Evolutionary conservation across 148 eudicot genomes (phyloP).

Genomic region (Oxyria digyna): DNA sequence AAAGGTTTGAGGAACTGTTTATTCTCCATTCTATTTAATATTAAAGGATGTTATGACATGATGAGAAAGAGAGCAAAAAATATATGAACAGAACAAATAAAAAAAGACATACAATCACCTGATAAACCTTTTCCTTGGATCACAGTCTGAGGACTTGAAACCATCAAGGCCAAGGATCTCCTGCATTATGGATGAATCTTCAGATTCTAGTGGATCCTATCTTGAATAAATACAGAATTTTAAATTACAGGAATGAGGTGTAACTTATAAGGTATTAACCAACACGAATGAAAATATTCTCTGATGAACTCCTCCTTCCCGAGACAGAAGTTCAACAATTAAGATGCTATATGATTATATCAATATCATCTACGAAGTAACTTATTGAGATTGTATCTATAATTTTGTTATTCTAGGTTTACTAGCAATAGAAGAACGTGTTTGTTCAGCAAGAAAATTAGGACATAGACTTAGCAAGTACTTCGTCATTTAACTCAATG

Average conservation of each 20-base stretch:
- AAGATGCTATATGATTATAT: neutral
- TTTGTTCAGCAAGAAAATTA: neutral
- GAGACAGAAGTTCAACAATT: neutral
- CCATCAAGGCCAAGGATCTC: slow-evolving; percentile 32
- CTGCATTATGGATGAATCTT: slow-evolving; percentile 24
- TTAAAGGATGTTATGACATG: too few relatives aligned
- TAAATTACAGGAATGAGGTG: too few relatives aligned
- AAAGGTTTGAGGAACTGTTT: neutral
- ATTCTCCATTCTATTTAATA: too few relatives aligned
- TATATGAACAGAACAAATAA: neutral
- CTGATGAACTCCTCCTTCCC: neutral
- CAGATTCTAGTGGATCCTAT: neutral
- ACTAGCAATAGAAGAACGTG: neutral
- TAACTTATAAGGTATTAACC: too few relatives aligned
- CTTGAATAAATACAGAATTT: too few relatives aligned
- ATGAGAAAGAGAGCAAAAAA: too few relatives aligned
- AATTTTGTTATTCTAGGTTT: neutral
- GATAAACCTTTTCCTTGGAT: slow-evolving; percentile 20
- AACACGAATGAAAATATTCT: too few relatives aligned
- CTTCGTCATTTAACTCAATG: neutral
- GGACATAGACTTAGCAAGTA: neutral
- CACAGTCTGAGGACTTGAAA: slow-evolving; percentile 12
- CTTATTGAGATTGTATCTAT: neutral
- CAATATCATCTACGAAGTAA: neutral
- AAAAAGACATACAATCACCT: slow-evolving; percentile 14